Evolutionary conservation across 768 basidiomycete species (phyloP).

Genomic region (Tylopilus cervinicoccineus): DNA sequence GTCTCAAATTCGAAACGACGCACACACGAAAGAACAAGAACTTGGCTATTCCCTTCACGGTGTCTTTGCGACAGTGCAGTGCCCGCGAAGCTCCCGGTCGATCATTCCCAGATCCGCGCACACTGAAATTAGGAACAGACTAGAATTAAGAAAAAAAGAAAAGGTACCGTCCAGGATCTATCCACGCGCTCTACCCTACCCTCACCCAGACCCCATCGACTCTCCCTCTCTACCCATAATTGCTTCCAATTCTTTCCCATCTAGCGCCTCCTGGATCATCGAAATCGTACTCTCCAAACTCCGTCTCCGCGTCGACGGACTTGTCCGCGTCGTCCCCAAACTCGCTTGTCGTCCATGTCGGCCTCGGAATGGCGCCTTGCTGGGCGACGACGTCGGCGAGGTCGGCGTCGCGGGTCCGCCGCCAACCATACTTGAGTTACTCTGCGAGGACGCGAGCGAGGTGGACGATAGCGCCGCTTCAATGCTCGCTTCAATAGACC

Average conservation of each 20-base stretch:
- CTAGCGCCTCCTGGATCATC: slow-evolving; percentile 89
- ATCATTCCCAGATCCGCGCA: not conserved
- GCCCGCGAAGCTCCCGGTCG: no score
- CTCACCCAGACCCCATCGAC: not conserved
- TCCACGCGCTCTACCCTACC: not conserved
- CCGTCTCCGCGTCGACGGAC: slow-evolving; percentile 86
- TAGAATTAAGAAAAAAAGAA: not conserved
- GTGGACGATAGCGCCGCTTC: slow-evolving; percentile 23
- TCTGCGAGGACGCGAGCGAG: slow-evolving; percentile 25
- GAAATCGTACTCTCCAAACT: slow-evolving; percentile 95
- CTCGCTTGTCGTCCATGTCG: slow-evolving; percentile 52
- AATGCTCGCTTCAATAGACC: slow-evolving; percentile 40
- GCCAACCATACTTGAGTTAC: slow-evolving; percentile 16
- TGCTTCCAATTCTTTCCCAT: slow-evolving; percentile 54
- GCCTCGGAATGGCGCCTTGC: slow-evolving; percentile 53
- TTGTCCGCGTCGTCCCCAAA: slow-evolving; percentile 87
- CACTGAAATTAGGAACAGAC: no score
- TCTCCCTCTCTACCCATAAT: not conserved
- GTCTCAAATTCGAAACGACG: no score
- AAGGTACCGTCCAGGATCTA: not conserved
- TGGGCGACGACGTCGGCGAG: slow-evolving; percentile 46
- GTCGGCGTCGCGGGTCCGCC: slow-evolving; percentile 19
- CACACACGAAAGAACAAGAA: no score
- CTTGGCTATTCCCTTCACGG: no score
- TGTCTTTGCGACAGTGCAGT: not conserved